Conservation (phyloP, 116 monocot species). For the Zostera marina region DNA sequence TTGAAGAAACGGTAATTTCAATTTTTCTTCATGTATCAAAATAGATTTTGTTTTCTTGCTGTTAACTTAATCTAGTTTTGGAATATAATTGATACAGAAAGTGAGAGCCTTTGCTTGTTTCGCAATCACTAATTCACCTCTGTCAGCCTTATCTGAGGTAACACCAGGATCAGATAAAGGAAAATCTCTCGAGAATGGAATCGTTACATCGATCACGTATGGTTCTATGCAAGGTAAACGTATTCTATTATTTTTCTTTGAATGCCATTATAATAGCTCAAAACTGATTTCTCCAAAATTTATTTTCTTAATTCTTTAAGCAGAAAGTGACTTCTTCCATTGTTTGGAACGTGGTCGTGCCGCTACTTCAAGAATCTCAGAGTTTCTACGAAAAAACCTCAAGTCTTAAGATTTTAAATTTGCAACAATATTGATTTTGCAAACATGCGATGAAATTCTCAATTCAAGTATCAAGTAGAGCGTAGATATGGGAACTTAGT, state of each 20-base stretch:
- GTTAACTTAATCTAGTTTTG: background rate
- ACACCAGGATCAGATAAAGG: constrained; percentile 9
- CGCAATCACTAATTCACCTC: constrained; percentile 60
- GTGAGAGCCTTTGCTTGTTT: constrained; percentile 56
- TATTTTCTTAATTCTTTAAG: background rate
- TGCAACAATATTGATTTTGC: no score
- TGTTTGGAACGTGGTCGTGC: constrained; percentile 53
- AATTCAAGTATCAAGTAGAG: no score
- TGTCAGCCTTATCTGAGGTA: constrained; percentile 30
- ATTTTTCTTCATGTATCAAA: background rate
- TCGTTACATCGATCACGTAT: constrained; percentile 66
- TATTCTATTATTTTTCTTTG: background rate
- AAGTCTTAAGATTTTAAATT: background rate
- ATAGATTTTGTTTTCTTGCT: background rate
- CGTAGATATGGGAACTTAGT: no score
- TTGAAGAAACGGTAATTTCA: constrained; percentile 61
- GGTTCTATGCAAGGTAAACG: constrained; percentile 61
- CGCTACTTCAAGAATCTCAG: constrained; percentile 56
- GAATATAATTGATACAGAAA: constrained; percentile 26
- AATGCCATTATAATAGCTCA: no score
- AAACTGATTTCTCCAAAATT: background rate
- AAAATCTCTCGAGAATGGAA: constrained; percentile 58
- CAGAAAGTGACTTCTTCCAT: constrained; percentile 41
- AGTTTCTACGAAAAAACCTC: constrained; percentile 57
- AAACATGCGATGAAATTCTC: no score